Base-by-base conservation (phyloP, 1,284 basidiomycete species). In the Sanguinoderma infundibulare region DNA sequence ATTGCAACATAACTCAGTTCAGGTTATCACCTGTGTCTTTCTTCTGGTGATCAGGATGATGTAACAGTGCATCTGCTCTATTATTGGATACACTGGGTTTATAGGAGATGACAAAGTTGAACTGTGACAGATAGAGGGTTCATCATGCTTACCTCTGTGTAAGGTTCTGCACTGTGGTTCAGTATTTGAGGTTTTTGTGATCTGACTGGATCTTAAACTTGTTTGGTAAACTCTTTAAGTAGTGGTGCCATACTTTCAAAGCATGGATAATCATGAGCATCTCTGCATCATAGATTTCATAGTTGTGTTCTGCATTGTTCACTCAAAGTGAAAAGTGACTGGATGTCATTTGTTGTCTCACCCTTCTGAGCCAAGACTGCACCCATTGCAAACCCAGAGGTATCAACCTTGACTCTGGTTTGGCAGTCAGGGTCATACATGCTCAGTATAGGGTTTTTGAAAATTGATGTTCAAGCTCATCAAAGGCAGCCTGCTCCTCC, bases 131-230 rank as follows among this genome's bases (percentile, higher is more conserved):
- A 24, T 70, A 55, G 0, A 74, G 56, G 0, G 67, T 66, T 83
- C 80, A 86, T 2, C 77, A 61, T 0, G 76, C 78, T 66, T 84
- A 80, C 10, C 67, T 55, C 0, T 72, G 59, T 30, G 73, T 81
- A 0, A 84, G 69, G 5, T 75, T 71, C 34, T 78, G 71, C 0
- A 75, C 60, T 0, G 67, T 71, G 9, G 61, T 38, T 70, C 78
- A 83, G 56, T 80, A 81, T 28, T 73, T 68, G 0, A 84, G 74
- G 60, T 81, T 82, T 15, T 75, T 71, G 62, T 85, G 81, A 62
- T 85, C 79, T 0, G 77, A 74, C 53, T 69, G 68, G 22, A 69
- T 65, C 40, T 61, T 56, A 0, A 65, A 40, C 5, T 9, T n/a
- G 0, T 67, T 40, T 10, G 34, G 40, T 1, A 66, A 42, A 3